Conservation (phyloP, 345 rosid species). For the Eucalyptus regnans region DNA sequence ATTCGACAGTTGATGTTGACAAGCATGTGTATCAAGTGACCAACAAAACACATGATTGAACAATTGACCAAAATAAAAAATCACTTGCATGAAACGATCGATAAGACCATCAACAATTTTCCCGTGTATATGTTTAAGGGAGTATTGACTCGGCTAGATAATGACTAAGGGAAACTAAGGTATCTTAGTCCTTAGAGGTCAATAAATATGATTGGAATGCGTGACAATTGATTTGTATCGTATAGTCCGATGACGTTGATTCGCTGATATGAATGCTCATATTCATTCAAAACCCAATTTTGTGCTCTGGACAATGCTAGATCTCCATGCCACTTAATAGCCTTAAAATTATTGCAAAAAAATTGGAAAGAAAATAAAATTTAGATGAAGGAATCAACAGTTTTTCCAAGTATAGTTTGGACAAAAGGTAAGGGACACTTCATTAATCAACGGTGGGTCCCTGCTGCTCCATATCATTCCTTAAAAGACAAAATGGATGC, state of each 20-base stretch:
- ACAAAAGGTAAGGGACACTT: neutral
- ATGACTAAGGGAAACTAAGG: neutral
- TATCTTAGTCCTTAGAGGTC: neutral
- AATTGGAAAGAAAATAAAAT: neutral
- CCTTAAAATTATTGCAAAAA: neutral
- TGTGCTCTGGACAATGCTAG: neutral
- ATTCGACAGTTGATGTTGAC: neutral
- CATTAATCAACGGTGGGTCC: neutral
- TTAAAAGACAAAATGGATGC: neutral
- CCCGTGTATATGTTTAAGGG: neutral
- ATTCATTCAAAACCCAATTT: neutral
- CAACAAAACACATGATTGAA: neutral
- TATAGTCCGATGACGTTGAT: neutral
- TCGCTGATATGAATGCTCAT: neutral
- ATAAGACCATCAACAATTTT: neutral
- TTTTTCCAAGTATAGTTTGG: neutral
- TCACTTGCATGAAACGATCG: rapidly evolving
- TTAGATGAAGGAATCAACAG: neutral
- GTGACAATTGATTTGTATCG: rapidly evolving
- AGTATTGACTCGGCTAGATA: neutral
- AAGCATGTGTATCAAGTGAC: neutral
- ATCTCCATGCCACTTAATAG: neutral
- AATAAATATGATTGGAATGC: neutral
- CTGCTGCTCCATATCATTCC: neutral
- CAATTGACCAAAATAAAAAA: neutral